Conservation (phyloP, 306 rosid genomes). For the Ochetophila trinervis region DNA sequence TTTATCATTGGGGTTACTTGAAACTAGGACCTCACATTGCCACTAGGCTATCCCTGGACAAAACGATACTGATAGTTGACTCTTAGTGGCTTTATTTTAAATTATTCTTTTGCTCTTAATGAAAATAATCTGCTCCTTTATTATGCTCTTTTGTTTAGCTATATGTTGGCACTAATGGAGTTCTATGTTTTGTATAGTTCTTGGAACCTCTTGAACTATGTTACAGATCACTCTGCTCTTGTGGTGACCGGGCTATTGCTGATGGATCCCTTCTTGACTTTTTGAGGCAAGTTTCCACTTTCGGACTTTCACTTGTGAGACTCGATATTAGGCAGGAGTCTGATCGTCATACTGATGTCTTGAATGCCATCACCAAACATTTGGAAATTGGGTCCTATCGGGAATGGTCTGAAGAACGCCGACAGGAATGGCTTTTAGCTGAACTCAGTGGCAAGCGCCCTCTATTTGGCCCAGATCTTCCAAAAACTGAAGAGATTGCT, state of each 20-base stretch:
- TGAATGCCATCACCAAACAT: constrained; percentile 88
- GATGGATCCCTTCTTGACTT: constrained; percentile 98
- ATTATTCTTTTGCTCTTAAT: background rate
- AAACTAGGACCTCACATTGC: too few species aligned
- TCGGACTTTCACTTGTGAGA: constrained; percentile 87
- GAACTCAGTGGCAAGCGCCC: constrained; percentile 90
- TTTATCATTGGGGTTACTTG: too few species aligned
- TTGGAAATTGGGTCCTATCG: constrained; percentile 85
- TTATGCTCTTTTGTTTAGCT: background rate
- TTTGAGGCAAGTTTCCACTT: constrained; percentile 96
- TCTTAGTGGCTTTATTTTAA: background rate
- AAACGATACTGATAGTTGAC: background rate
- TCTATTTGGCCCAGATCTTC: constrained; percentile 90
- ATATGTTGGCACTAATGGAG: constrained; percentile 27
- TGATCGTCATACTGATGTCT: constrained; percentile 86
- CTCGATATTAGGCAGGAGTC: constrained; percentile 97
- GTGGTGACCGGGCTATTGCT: constrained; percentile 88
- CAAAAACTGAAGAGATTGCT: constrained; percentile 82
- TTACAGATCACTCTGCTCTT: constrained; percentile 82
- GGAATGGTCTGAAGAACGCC: constrained; percentile 86
- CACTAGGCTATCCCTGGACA: too few species aligned
- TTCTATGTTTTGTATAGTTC: constrained; percentile 53
- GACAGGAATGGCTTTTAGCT: constrained; percentile 90
- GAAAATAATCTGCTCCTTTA: background rate
- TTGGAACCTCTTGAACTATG: constrained; percentile 93